Percentiles rank a stretch among this genome's conserved stretches.
Evolutionary conservation across 768 basidiomycete species (phyloP).

Genomic region (Suillus ampliporus): DNA sequence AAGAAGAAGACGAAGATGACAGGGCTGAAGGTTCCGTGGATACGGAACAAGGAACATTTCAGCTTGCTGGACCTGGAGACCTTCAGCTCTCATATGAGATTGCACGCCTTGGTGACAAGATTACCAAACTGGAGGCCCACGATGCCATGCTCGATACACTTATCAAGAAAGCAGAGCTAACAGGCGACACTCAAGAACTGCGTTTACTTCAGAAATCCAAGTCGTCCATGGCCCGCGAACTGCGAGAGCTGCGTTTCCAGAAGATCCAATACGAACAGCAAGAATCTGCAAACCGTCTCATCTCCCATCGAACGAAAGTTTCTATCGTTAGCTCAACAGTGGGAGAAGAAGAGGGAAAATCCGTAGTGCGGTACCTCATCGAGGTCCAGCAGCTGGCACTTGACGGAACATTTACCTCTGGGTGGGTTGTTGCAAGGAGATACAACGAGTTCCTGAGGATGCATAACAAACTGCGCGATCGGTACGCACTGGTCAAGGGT

Average conservation of each 20-base stretch:
- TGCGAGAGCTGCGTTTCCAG: slow-evolving; percentile 87
- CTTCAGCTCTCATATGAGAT: slow-evolving; percentile 90
- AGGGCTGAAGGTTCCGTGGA: slow-evolving; percentile 22
- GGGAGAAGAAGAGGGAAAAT: slow-evolving; percentile 85
- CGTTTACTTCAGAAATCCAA: slow-evolving; percentile 83
- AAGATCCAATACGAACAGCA: slow-evolving; percentile 94
- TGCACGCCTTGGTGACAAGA: slow-evolving; percentile 72
- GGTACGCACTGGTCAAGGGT: slow-evolving; percentile 64
- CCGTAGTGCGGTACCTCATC: slow-evolving; percentile 89
- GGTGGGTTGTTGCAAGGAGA: slow-evolving; percentile 92
- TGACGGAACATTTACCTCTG: slow-evolving; percentile 80
- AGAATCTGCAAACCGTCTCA: slow-evolving; percentile 85
- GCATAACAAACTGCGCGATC: slow-evolving; percentile 85
- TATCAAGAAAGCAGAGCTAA: slow-evolving; percentile 94
- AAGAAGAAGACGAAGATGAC: slow-evolving; percentile 52
- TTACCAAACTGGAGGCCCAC: slow-evolving; percentile 79
- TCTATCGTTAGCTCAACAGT: slow-evolving; percentile 83
- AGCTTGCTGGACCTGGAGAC: slow-evolving; percentile 87
- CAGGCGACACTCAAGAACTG: slow-evolving; percentile 88
- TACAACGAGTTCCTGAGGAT: slow-evolving; percentile 96
- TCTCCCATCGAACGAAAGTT: slow-evolving; percentile 85
- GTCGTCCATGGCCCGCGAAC: slow-evolving; percentile 78
- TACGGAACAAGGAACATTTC: slow-evolving; percentile 59
- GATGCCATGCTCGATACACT: slow-evolving; percentile 84
- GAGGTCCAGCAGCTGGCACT: slow-evolving; percentile 88